Evolutionary conservation across 2,329 filamentous ascomycete genomes (phyloP), one percentile per base, ranked within the genome.

Genomic region (Paecilomyces sp.): DNA sequence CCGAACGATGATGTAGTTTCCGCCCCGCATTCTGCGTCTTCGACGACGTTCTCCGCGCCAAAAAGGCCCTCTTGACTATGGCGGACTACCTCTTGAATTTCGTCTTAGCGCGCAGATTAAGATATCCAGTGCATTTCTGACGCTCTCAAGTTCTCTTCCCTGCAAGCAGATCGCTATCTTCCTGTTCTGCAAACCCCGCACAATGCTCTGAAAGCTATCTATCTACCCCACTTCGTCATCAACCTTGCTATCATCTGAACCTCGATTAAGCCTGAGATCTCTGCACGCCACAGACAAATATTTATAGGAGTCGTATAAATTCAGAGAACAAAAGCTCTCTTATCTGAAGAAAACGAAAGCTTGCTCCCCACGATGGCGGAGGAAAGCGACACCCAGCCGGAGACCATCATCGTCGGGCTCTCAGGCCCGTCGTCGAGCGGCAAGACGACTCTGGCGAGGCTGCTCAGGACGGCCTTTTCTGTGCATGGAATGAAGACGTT

Each of bases 381-480:
- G 36, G 25, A 56, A 47, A 57, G 11, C 12, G 18, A 53, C 47
- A 12, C 28, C 13, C 24, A 59, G 54, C 28, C n/a, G 31, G 30
- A 58, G 28, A 74, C 79, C 55, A 71, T 93, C 61, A 79, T 96
- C 52, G 79, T 97, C 58, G 91, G 87, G 61, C 86, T 97, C 60
- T 95, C 91, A 47, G 94, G 94, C 59, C 91, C 90, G 64, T 97
- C 93, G 1, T 96, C 90, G 3, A 93, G 90, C 67, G 94, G 94
- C 61, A 99, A 99, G 79, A 97, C 94, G 2, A 97, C 94, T 2
- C 84, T 99, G 13, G 90, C 92, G 22, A 85, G 93, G 2, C 82
- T 97, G 12, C 81, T 99, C 18, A 87, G 91, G 60, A 86, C 90
- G 70, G 87, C 96, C 65, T 92, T 97, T 68, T 87, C 87, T 8